phyloP scores from a whole-genome alignment of 1,284 basidiomycete species.

The Albatrellus sp. region DNA sequence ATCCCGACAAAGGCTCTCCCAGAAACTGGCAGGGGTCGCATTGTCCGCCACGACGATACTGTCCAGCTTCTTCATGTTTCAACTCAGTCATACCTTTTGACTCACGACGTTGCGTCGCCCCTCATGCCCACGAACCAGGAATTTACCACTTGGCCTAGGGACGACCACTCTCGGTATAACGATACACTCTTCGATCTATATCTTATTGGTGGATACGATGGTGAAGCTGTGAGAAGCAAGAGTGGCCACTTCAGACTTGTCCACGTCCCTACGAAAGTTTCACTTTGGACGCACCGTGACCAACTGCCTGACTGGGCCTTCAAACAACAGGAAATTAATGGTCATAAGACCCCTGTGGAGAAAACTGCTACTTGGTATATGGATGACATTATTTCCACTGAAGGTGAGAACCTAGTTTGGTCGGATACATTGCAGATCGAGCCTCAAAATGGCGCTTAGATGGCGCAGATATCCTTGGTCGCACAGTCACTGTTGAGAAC shows the following conservation, averaged over 20 bases:
- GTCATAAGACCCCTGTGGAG: constrained; percentile 87
- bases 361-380: constrained; percentile 82
- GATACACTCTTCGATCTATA: constrained; percentile 80
- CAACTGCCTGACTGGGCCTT: constrained; percentile 93
- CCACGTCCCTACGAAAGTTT: constrained; percentile 83
- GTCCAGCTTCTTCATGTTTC: constrained; percentile 84
- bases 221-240: constrained; percentile 83
- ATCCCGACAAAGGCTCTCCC: constrained; percentile 89
- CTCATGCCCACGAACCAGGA: constrained; percentile 98
- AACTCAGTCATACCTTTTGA: constrained; percentile 76
- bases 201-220: constrained; percentile 62
- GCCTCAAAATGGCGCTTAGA: constrained; percentile 20
- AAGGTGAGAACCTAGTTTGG: constrained; percentile 33
- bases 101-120: constrained; percentile 96
- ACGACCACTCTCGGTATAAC: constrained; percentile 63
- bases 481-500: constrained; percentile 33
- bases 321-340: constrained; percentile 96
- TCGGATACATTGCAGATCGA: background rate
- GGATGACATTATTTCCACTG: constrained; percentile 69
- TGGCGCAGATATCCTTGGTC: constrained; percentile 43
- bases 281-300: constrained; percentile 85
- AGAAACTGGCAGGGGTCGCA: constrained; percentile 77
- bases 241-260: constrained; percentile 83
- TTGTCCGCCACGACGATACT: constrained; percentile 81
- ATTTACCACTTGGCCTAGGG: constrained; percentile 81